Evolutionary conservation across 352 stramenopile genomes (phyloP), one percentile per base, ranked within the genome.

Genomic region (Globisporangium cystogenes): DNA sequence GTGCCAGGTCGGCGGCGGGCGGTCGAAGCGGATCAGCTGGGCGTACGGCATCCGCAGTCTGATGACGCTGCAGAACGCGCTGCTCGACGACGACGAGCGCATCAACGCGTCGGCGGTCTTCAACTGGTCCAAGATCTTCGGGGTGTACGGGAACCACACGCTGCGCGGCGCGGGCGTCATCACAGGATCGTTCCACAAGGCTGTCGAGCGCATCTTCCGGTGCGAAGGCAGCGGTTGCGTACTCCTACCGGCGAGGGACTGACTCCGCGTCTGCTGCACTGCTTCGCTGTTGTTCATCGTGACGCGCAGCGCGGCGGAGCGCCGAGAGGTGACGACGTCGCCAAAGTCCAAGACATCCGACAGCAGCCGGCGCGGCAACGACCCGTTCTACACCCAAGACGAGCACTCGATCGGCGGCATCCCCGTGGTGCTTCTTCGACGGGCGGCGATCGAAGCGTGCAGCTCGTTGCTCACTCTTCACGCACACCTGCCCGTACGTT

Each of bases 81-180:
- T 95, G 24, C 58, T 92, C 7, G 84, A 95, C 45, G 76, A 89
- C 10, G 84, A 95, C 47, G 80, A 93, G 43, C 74, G 84, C 14
- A 90, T 92, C 48, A 73, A 72, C 33, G 82, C 84, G 18, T 80
- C 84, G 1, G 84, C 84, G 21, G 79, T 95, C 3, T 90, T 75
- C 64, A 95, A 90, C 62, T 95, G 84, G 79, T 91, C 80, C 0
- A 78, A 86, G 27, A 63, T 95, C 14, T 92, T 95, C 59, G 70
- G 74, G 12, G 68, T 88, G 27, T 92, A 90, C 27, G 84, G 84
- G 24, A 90, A 85, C 36, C 82, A 95, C 52, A 95, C 84, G 0
- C 64, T 95, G 18, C 80, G 84, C 33, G 84, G 84, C 39, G 73
- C 76, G 8, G 76, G 77, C n/a, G 76, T 93, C 39, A 69, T 95